These are phyloP conservation scores for Diospyros lotus DNA, from an alignment of 148 eudicot genomes.

Conservation along the genomic window DNA sequence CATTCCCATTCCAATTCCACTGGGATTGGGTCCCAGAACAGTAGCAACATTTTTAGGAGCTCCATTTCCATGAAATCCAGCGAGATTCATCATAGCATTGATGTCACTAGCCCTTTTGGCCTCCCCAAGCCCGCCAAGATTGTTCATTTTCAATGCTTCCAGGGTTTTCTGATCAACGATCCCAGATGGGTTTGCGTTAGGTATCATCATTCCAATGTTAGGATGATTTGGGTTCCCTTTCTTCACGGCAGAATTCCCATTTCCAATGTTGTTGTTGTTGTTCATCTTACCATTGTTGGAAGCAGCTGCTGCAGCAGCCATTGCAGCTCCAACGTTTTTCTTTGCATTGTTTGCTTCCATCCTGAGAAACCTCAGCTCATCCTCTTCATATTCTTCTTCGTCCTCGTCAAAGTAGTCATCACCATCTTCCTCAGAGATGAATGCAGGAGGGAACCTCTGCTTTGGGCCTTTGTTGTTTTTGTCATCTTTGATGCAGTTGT, in stretches of 20 bases:
- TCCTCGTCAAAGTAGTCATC: conserved; percentile 20
- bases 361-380: conserved; percentile 27
- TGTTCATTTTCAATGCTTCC: conserved; percentile 38
- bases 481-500: conserved; percentile 26
- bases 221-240: conserved; percentile 37
- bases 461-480: conserved; percentile 40
- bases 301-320: conserved; percentile 13
- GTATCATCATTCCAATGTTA: conserved; percentile 21
- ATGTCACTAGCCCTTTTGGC: conserved; percentile 38
- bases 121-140: conserved; percentile 8
- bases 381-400: conserved; percentile 27
- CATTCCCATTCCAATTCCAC: conserved; percentile 15
- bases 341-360: conserved; percentile 30
- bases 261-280: conserved; percentile 13
- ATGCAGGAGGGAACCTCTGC: conserved; percentile 27
- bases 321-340: conserved; percentile 13
- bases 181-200: conserved; percentile 4
- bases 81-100: conserved; percentile 37
- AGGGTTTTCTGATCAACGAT: conserved; percentile 43
- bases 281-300: conserved; percentile 19
- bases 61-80: conserved; percentile 37
- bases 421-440: conserved; percentile 28
- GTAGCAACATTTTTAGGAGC: conserved; percentile 10
- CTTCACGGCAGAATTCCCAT: conserved; percentile 21
- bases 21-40: conserved; percentile 19